Percentiles rank a stretch among this genome's conserved stretches.
Evolutionary conservation across 176 grass and related monocot species (phyloP).

Genomic region (Aegilops tauschii): DNA sequence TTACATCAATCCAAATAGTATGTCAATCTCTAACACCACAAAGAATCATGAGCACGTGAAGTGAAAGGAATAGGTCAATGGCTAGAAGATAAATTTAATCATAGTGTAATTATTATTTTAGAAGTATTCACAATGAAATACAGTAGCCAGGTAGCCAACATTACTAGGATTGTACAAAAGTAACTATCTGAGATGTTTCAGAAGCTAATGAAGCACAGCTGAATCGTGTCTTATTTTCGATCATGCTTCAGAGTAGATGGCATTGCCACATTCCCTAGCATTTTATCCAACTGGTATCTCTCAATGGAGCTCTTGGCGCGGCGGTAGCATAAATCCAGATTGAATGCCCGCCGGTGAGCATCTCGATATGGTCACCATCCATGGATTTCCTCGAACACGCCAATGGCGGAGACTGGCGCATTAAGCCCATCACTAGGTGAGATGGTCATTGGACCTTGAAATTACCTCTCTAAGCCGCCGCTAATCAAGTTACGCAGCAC

Average conservation of each 20-base stretch:
- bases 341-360: not conserved
- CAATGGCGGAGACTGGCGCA: not conserved
- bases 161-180: not conserved
- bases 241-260: not conserved
- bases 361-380: not conserved
- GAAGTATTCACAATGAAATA: not conserved
- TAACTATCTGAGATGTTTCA: not conserved
- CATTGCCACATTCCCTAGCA: not conserved
- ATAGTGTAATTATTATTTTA: not conserved
- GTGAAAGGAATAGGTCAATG: not conserved
- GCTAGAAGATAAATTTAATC: not conserved
- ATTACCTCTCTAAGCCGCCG: slow-evolving; percentile 56
- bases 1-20: not conserved
- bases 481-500: slow-evolving; percentile 37
- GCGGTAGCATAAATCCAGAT: not conserved
- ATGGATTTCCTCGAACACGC: not conserved
- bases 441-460: not conserved
- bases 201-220: not conserved
- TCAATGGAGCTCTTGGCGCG: not conserved
- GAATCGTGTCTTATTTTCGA: not conserved
- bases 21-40: not conserved
- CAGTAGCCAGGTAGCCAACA: not conserved
- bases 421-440: not conserved
- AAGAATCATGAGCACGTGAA: not conserved
- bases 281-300: not conserved